Percentiles rank a stretch among this genome's conserved stretches.
Conservation (phyloP, 176 grass and related monocot species). For the Triticum aestivum region IWGSC_CS_RefSeq_v2.1 NC_057794.1:4457321-4457820, state of each 20-base stretch:
- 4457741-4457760: not conserved
- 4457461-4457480: not conserved
- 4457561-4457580: not conserved
- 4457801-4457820: not conserved
- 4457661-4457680: not conserved
- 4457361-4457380: not conserved
- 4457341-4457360: not conserved
- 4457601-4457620: not conserved
- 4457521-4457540: not conserved
- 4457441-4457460: not conserved
- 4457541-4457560: not conserved
- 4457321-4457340: not conserved
- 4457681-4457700: not conserved
- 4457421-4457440: not conserved
- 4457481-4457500: not conserved
- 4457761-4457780: not conserved
- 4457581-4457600: not conserved
- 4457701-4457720: not conserved
- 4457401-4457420: not conserved
- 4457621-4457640: not conserved
- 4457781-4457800: not conserved
- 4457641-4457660: not conserved
- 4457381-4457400: not conserved
- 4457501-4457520: not conserved
- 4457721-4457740: not conserved